Evolutionary conservation across 345 rosid species (phyloP).

Genomic region (Aquilaria yunnanensis): DNA sequence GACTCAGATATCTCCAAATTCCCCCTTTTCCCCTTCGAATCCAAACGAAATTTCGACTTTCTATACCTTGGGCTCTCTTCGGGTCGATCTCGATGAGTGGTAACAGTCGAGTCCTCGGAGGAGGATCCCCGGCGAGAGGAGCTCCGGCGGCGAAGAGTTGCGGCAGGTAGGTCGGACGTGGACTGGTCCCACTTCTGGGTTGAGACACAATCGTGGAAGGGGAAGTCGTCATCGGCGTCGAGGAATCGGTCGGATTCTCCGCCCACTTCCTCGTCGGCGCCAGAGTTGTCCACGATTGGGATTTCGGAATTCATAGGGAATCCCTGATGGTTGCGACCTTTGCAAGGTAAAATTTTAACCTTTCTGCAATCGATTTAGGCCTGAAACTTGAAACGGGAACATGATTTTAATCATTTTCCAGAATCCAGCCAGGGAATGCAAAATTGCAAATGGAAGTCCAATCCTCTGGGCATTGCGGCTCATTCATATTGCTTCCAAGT

Average conservation of each 20-base stretch:
- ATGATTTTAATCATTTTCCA: too few relatives aligned
- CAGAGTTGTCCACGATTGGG: not conserved
- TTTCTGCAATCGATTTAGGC: too few relatives aligned
- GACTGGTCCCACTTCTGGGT: constrained; percentile 24
- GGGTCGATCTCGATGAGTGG: not conserved
- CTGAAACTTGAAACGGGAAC: too few relatives aligned
- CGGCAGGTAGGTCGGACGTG: constrained; percentile 19
- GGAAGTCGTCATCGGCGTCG: constrained; percentile 58
- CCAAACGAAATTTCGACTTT: constrained; percentile 13
- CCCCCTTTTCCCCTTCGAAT: constrained; percentile 24
- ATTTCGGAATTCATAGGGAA: constrained; percentile 24
- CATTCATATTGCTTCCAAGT: too few relatives aligned
- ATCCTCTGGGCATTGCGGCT: too few relatives aligned
- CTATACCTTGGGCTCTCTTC: constrained; percentile 15
- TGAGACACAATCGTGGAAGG: constrained; percentile 35
- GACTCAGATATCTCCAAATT: constrained; percentile 20
- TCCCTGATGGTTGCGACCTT: not conserved
- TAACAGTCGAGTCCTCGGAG: constrained; percentile 11
- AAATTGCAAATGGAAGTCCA: too few relatives aligned
- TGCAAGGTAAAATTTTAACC: too few relatives aligned
- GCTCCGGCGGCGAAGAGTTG: constrained; percentile 30
- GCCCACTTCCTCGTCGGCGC: too few relatives aligned
- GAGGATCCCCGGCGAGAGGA: constrained; percentile 13
- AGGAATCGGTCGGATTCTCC: constrained; percentile 34
- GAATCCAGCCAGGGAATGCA: too few relatives aligned